Evolutionary conservation across 371 early-diverging fungal genomes (phyloP).

Genomic region (Smittium culicis): DNA sequence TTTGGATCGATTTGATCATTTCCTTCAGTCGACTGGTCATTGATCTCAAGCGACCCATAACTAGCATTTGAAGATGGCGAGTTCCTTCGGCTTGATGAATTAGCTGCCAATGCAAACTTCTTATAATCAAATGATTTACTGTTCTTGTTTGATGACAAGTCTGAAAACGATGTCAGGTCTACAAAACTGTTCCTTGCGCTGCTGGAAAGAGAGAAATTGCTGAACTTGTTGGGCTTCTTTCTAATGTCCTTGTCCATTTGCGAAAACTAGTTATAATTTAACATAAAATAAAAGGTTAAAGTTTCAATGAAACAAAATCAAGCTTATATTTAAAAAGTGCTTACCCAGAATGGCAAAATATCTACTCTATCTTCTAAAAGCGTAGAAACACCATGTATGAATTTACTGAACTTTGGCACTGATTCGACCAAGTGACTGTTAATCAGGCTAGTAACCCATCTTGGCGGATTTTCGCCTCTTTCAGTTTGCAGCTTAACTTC

Average conservation of each 20-base stretch:
- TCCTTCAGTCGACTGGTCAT: background rate
- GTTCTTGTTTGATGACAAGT: background rate
- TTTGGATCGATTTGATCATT: background rate
- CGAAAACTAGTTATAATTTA: constrained; percentile 35
- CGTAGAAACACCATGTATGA: constrained; percentile 92
- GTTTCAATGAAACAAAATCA: constrained; percentile 2
- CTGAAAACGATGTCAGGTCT: constrained; percentile 15
- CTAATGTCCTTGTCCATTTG: constrained; percentile 91
- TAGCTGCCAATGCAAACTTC: background rate
- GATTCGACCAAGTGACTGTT: constrained; percentile 85
- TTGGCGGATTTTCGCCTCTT: constrained; percentile 73
- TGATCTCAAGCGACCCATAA: background rate
- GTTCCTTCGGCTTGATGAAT: background rate
- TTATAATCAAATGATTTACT: background rate
- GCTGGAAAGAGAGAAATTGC: constrained; percentile 23
- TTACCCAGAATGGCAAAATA: constrained; percentile 89
- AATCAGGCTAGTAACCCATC: constrained; percentile 90
- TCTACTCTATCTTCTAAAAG: constrained; percentile 77
- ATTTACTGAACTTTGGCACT: constrained; percentile 97
- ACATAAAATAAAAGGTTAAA: constrained; percentile 10
- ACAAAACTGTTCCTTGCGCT: constrained; percentile 25
- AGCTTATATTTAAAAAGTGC: constrained; percentile 16
- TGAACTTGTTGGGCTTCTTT: constrained; percentile 28
- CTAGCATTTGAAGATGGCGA: background rate
- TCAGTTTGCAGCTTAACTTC: constrained; percentile 96